These are phyloP conservation scores for Alternaria brassicae DNA, from an alignment of 2,329 filamentous ascomycete genomes.

Conservation along the genomic window DNA sequence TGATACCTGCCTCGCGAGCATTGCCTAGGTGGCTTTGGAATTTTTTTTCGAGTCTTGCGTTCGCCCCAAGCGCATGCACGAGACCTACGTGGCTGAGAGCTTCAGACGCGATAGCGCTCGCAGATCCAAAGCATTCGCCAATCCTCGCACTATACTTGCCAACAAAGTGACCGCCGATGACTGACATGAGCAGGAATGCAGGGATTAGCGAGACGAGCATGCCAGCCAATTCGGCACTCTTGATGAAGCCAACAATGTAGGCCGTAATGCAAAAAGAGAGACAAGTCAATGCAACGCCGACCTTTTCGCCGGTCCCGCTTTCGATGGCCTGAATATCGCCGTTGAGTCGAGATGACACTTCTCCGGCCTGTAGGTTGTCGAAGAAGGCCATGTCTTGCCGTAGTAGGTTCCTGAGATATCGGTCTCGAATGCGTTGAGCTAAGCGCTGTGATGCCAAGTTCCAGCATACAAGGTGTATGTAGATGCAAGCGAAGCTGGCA, in stretches of 20 bases:
- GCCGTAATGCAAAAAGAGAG: slow-evolving; percentile 71
- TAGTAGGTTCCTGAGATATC: slow-evolving; percentile 65
- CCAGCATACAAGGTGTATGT: slow-evolving; percentile 70
- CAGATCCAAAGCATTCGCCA: slow-evolving; percentile 62
- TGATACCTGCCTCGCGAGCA: slow-evolving; percentile 62
- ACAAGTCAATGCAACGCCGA: slow-evolving; percentile 68
- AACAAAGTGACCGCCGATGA: slow-evolving; percentile 62
- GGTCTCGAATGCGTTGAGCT: slow-evolving; percentile 67
- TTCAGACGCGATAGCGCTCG: slow-evolving; percentile 69
- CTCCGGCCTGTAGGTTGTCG: slow-evolving; percentile 67
- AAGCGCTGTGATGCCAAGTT: slow-evolving; percentile 69
- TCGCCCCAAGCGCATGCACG: slow-evolving; percentile 70
- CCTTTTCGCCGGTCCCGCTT: slow-evolving; percentile 73
- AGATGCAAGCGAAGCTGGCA: slow-evolving; percentile 69
- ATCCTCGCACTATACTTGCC: slow-evolving; percentile 60
- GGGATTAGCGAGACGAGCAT: slow-evolving; percentile 70
- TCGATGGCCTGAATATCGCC: slow-evolving; percentile 72
- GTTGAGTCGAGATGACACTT: slow-evolving; percentile 69
- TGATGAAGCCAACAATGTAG: slow-evolving; percentile 72
- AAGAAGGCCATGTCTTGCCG: slow-evolving; percentile 70
- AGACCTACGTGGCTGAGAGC: slow-evolving; percentile 66
- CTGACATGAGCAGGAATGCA: slow-evolving; percentile 66
- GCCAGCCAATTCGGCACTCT: slow-evolving; percentile 66
- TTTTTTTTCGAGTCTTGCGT: slow-evolving; percentile 64
- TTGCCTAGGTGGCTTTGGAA: slow-evolving; percentile 62